Evolutionary conservation across 352 stramenopile species (phyloP).

Genomic region (Peronosclerospora sorghi): DNA sequence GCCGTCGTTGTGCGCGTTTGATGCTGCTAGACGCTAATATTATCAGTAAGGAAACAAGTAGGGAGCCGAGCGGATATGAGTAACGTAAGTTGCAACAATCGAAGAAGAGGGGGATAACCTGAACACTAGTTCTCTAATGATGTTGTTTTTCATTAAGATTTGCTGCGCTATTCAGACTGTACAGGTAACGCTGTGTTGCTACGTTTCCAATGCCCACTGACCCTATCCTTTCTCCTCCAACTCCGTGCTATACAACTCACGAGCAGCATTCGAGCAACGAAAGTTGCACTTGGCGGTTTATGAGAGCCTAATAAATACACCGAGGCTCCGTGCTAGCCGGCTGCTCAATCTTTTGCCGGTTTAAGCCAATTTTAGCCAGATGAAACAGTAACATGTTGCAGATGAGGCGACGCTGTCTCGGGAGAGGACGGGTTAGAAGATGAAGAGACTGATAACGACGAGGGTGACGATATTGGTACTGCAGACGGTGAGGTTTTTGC

Average conservation of each 20-base stretch:
- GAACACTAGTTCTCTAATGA: slow-evolving; percentile 30
- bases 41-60: slow-evolving; percentile 27
- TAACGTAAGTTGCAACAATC: slow-evolving; percentile 15
- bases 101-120: not conserved
- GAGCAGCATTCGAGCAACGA: slow-evolving; percentile 15
- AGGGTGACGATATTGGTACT: slow-evolving; percentile 34
- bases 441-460: slow-evolving; percentile 24
- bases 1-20: slow-evolving; percentile 57
- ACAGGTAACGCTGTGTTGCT: slow-evolving; percentile 8
- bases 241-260: slow-evolving; percentile 18
- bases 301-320: slow-evolving; percentile 47
- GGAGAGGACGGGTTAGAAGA: slow-evolving; percentile 33
- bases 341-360: slow-evolving; percentile 8
- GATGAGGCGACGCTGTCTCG: slow-evolving; percentile 30
- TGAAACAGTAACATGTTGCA: slow-evolving; percentile 63
- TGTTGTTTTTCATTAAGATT: slow-evolving; percentile 11
- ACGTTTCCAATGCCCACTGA: too few species aligned
- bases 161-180: slow-evolving; percentile 15
- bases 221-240: slow-evolving; percentile 1
- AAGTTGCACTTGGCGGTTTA: slow-evolving; percentile 15
- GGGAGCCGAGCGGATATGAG: slow-evolving; percentile 10
- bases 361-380: slow-evolving; percentile 31
- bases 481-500: slow-evolving; percentile 34
- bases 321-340: slow-evolving; percentile 15
- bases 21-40: slow-evolving; percentile 66